These are phyloP conservation scores for Phytophthora cactorum DNA, from an alignment of 352 stramenopile species.

Conservation along the genomic window DNA sequence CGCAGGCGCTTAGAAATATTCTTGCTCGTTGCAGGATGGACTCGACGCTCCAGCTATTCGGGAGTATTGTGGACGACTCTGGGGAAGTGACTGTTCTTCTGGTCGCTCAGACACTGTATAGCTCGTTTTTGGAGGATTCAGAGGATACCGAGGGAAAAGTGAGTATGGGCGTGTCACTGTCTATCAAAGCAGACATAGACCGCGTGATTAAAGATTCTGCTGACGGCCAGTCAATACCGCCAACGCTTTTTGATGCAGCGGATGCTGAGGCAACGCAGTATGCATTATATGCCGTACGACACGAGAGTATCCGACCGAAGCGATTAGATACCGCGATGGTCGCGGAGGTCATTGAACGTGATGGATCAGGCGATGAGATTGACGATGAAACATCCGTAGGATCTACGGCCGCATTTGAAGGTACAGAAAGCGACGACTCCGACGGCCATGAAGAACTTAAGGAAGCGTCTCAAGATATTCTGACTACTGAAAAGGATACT, in stretches of 20 bases:
- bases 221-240: constrained; percentile 18
- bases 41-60: constrained; percentile 16
- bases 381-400: constrained; percentile 31
- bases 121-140: constrained; percentile 19
- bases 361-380: constrained; percentile 22
- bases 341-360: background rate
- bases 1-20: constrained; percentile 19
- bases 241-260: constrained; percentile 57
- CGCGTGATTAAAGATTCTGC: constrained; percentile 13
- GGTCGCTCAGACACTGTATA: constrained; percentile 31
- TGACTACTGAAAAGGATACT: constrained; percentile 7
- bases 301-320: constrained; percentile 5
- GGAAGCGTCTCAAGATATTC: background rate
- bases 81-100: background rate
- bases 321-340: background rate
- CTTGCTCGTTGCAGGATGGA: constrained; percentile 31
- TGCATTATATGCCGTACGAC: constrained; percentile 27
- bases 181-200: constrained; percentile 45
- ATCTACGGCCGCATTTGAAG: constrained; percentile 8
- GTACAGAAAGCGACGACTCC: constrained; percentile 41
- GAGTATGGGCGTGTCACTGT: constrained; percentile 23
- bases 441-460: constrained; percentile 30
- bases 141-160: constrained; percentile 1
- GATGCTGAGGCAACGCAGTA: constrained; percentile 65
- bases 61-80: background rate